Base-by-base conservation (phyloP, 495 filamentous ascomycete species). In the Penicillium coffeae region DNA sequence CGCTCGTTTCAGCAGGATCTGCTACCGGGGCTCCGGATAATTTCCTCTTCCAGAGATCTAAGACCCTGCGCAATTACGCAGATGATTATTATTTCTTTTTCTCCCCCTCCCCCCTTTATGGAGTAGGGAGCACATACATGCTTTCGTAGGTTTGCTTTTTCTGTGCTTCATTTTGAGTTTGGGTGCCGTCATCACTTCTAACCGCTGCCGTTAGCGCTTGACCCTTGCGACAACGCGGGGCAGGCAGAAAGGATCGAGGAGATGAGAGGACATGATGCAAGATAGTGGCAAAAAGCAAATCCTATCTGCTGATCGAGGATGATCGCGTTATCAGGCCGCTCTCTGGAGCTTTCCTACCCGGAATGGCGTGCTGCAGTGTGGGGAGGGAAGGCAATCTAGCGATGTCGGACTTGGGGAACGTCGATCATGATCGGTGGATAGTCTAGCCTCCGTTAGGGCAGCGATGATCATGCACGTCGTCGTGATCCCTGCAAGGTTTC, bases 371-470 rank as follows among this genome's bases (percentile, higher is more conserved):
- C 21, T 42, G 30, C 19, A 19, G 25, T 33, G 19, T 42, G 18
- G 34, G 16, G 27, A 49, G n/a, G n/a, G n/a, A n/a, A n/a, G n/a
- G 36, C 37, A 39, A 14, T 18, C 14, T 22, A 30, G 47, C 47
- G 47, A 49, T 49, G 47, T 49, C 47, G 47, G 47, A 42, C 47
- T 41, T 21, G n/a, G 40, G 38, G 25, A 36, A 48, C 25, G 37
- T 35, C 47, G 30, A 49, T 49, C 47, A 19, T 13, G 27, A 45
- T 45, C 42, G 18, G 12, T 13, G 3, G 7, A 16, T 25, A 12
- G 5, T 25, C 39, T 12, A 27, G 5, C 20, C 27, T 19, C 35
- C 18, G 38, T 14, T 21, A 10, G 2, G 27, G 35, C 12, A 16
- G 27, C 39, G 22, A 39, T 21, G 36, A 40, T 47, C 44, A 36